Base-by-base conservation (phyloP, 495 filamentous ascomycete species). In the Bacidia gigantensis region DNA sequence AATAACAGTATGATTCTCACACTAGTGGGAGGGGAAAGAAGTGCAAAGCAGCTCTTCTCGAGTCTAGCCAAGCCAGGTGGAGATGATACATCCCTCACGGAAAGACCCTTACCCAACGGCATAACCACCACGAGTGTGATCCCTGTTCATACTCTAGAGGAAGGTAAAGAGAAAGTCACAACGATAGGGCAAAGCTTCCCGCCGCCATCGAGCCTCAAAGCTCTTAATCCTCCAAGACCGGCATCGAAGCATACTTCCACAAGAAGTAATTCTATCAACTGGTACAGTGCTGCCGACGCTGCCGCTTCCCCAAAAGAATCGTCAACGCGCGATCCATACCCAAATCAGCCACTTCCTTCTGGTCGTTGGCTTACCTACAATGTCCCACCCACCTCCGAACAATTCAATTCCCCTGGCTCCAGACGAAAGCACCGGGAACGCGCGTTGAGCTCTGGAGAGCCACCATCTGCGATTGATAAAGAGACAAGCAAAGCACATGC, bases 111-210 rank as follows among this genome's bases (percentile, higher is more conserved):
- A 26, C 89, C 88, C 1, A 83, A 79, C 51, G 84, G 85, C 25
- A 81, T 95, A 26, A 75, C 72, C 9, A 72, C 78, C 10, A 87
- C 83, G 12, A 79, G 81, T 54, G 74, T 90, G 14, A 61, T 81
- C 49, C 81, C 86, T 7, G 64, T 70, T 1, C 60, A 71, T 40
- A 74, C 72, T 54, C 45, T 68, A 2, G 49, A 61, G 73, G 39
- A 61, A 61, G 49, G 49, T 50, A 42, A 67, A 67, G 52, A 76
- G 68, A 54, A 77, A 72, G 58, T 65, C 0, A 72, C 73, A 26
- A 93, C 86, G 1, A 72, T 96, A 25, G 86, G 84, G 17, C 85
- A 95, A 46, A 65, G 88, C 1, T 96, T 95, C 66, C 74, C 82
- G 3, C 77, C 87, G 20, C 83, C 87, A 5, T 56, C 80, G 26